Base-by-base conservation (phyloP, 345 rosid genomes). In the Clarkia xantiana region DNA sequence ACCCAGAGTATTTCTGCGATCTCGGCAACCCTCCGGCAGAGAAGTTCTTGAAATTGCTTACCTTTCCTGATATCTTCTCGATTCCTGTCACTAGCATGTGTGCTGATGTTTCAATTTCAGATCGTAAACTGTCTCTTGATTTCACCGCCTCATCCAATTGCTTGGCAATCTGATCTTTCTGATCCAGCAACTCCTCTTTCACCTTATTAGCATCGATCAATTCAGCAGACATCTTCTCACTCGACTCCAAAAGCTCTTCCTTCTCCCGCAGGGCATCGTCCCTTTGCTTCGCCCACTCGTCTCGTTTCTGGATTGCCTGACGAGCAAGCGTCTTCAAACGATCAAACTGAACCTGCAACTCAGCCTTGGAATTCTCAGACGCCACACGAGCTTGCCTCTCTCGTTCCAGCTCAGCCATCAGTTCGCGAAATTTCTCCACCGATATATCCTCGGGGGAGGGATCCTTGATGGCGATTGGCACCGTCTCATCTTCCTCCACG, bases 41-140 rank as follows among this genome's bases (percentile, higher is more conserved):
- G 46, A 86, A 86, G 58, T 78, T 86, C 76, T 86, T 91, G 49
- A 68, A 79, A 62, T 58, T 78, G 54, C 79, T 80, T 7, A 84
- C 73, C 74, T 91, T 91, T 3, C 90, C 94, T 0, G 95, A 86
- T 53, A 91, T 86, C 72, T 91, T 91, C 57, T 91, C 98, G 18
- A 86, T 86, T 48, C 96, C 96, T 18, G 95, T 84, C 18, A 81
- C 82, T 18, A 91, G 65, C 95, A 91, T 82, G 62, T 87, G 96
- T 20, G 86, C 75, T 1, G 87, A 82, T 44, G 64, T 84, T 69
- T 87, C 98, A 22, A 84, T 71, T 76, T 91, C 96, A 11, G 79
- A 63, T 55, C 72, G 72, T 62, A 80, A 64, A 49, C 61, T 74
- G 54, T 91, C 96, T 69, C 65, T 82, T 14, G 63, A 70, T 54